Evolutionary conservation across 768 basidiomycete species (phyloP).

Genomic region (Lactifluus echinatus): DNA sequence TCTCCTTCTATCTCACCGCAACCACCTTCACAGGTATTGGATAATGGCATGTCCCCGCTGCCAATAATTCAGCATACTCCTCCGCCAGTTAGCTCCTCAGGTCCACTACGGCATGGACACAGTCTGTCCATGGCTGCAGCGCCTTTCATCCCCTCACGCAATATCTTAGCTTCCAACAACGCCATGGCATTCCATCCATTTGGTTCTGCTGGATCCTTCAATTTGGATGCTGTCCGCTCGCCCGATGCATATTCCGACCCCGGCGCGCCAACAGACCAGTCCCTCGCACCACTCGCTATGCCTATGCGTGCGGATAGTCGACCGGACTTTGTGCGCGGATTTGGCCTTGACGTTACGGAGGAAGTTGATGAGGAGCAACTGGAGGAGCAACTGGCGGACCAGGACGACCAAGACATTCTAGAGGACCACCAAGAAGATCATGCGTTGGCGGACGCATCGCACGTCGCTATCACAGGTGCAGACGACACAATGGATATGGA

Average conservation of each 20-base stretch:
- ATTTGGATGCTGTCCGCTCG: conserved; percentile 33
- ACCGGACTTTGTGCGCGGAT: conserved; percentile 70
- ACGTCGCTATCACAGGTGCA: conserved; percentile 5
- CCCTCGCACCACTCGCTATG: conserved; percentile 35
- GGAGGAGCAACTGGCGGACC: conserved; percentile 18
- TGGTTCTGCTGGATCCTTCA: conserved; percentile 46
- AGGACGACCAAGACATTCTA: conserved; percentile 20
- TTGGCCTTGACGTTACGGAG: conserved; percentile 72
- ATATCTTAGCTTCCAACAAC: conserved; percentile 28
- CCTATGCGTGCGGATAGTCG: conserved; percentile 40
- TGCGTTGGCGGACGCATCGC: conserved; percentile 11
- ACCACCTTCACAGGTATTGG: conserved; percentile 33
- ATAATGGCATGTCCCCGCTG: conserved; percentile 42
- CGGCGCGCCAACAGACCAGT: conserved; percentile 43
- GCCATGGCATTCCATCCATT: conserved; percentile 53
- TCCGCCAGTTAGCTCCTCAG: conserved; percentile 24
- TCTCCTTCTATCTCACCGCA: conserved; percentile 63
- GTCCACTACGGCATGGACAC: conserved; percentile 59
- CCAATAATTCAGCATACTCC: conserved; percentile 27
- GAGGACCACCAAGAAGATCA: conserved; percentile 21
- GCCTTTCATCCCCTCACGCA: conserved; percentile 35
- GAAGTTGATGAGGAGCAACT: conserved; percentile 52
- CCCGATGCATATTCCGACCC: conserved; percentile 42
- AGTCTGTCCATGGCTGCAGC: conserved; percentile 64
- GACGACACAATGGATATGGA: conserved; percentile 21